These are phyloP conservation scores for Phlebopus sp. DNA, from an alignment of 1,284 basidiomycete genomes.

Conservation along the genomic window DNA sequence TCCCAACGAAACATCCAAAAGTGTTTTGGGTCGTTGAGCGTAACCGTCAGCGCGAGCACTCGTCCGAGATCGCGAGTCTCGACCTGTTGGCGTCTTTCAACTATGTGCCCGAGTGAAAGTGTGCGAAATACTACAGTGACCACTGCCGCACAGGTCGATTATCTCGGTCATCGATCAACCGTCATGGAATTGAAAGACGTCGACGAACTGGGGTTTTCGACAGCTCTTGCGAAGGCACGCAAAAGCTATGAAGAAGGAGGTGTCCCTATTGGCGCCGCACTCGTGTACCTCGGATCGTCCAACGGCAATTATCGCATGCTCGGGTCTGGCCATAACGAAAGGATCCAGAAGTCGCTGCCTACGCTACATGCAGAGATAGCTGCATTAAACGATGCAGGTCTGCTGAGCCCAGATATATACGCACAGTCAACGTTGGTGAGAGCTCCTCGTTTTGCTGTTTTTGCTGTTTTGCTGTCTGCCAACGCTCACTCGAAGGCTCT, in stretches of 20 bases:
- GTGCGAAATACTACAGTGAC: too few relatives aligned
- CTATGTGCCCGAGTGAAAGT: neutral
- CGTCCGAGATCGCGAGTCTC: neutral
- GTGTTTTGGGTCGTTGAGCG: slow-evolving; percentile 12
- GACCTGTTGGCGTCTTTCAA: neutral
- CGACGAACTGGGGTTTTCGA: slow-evolving; percentile 11
- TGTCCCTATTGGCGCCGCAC: slow-evolving; percentile 50
- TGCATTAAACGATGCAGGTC: slow-evolving; percentile 44
- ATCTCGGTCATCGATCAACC: too few relatives aligned
- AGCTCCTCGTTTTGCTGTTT: too few relatives aligned
- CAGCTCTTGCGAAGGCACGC: slow-evolving; percentile 38
- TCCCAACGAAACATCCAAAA: slow-evolving; percentile 22
- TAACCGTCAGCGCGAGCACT: slow-evolving; percentile 19
- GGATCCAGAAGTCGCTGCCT: slow-evolving; percentile 47
- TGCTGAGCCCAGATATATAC: slow-evolving; percentile 40
- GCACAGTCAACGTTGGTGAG: slow-evolving; percentile 37
- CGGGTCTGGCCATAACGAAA: slow-evolving; percentile 44
- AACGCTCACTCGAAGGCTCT: too few relatives aligned
- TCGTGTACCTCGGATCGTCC: slow-evolving; percentile 28
- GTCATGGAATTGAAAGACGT: neutral
- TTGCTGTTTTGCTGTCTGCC: too few relatives aligned
- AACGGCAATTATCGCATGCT: slow-evolving; percentile 29
- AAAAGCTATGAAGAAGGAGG: slow-evolving; percentile 44
- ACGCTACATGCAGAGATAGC: slow-evolving; percentile 51
- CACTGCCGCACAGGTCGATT: too few relatives aligned